Evolutionary conservation across 1,284 basidiomycete species (phyloP).

Genomic region (Entoloma clypeatum): DNA sequence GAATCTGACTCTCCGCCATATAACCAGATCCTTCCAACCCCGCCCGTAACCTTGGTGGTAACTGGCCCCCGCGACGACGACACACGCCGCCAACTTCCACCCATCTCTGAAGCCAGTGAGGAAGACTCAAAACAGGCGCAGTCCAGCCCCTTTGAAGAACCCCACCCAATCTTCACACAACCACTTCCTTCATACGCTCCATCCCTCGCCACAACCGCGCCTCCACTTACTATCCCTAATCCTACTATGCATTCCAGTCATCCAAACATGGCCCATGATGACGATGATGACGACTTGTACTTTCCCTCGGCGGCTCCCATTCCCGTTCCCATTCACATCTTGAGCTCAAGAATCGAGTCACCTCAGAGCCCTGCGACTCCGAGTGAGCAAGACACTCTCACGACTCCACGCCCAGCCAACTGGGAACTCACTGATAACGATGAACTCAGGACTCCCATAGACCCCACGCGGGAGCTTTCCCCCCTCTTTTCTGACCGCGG

Average conservation of each 20-base stretch:
- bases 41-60: conserved; percentile 29
- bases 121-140: conserved; percentile 11
- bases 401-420: conserved; percentile 15
- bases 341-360: conserved; percentile 9
- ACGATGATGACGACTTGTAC: conserved; percentile 4
- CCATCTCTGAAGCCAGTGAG: conserved; percentile 32
- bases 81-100: conserved; percentile 29
- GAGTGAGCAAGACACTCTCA: conserved; percentile 18
- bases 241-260: conserved; percentile 13
- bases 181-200: conserved; percentile 13
- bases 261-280: conserved; percentile 8
- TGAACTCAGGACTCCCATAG: conserved; percentile 20
- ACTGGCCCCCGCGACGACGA: conserved; percentile 7
- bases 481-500: conserved; percentile 18
- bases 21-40: conserved; percentile 27
- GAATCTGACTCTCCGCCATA: conserved; percentile 24
- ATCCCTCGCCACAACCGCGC: conserved; percentile 11
- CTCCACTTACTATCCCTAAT: conserved; percentile 20
- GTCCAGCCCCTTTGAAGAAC: conserved; percentile 4
- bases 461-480: conserved; percentile 13
- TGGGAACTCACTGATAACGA: conserved; percentile 19
- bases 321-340: conserved; percentile 16
- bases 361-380: conserved; percentile 5
- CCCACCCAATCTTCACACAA: conserved; percentile 1
- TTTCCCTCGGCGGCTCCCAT: conserved; percentile 14